Percentiles rank a stretch among this genome's conserved stretches.
These are phyloP conservation scores for Domatiomyces catenatus DNA, from an alignment of 2,329 filamentous ascomycete genomes.

Conservation along the genomic window DNA sequence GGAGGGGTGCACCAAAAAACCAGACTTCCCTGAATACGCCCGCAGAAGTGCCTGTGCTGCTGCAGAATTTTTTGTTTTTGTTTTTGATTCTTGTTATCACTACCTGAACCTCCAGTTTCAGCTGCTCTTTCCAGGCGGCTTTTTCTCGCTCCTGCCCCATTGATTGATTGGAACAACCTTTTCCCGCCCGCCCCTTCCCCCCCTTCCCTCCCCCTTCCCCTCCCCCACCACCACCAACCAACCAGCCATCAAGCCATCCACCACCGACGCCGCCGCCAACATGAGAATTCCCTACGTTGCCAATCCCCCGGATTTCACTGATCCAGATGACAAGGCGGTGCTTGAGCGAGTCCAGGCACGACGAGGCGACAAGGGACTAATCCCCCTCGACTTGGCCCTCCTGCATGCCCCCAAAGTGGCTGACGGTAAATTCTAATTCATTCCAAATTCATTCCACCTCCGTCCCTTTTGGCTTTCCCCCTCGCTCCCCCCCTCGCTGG, in stretches of 20 bases:
- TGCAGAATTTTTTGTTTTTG: neutral
- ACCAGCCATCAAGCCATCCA: neutral
- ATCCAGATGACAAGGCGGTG: constrained; percentile 33
- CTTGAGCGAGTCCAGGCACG: constrained; percentile 37
- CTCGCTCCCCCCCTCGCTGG: no score
- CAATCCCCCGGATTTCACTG: constrained; percentile 31
- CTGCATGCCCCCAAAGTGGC: constrained; percentile 40
- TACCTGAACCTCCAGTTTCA: no score
- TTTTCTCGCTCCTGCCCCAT: no score
- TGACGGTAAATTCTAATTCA: constrained; percentile 24
- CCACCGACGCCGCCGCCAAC: neutral
- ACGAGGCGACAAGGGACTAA: constrained; percentile 34
- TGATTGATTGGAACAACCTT: no score
- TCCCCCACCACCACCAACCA: no score
- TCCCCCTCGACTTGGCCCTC: constrained; percentile 39
- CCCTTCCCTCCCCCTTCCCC: no score
- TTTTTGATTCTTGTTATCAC: no score
- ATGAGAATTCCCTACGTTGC: constrained; percentile 42
- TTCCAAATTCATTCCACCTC: neutral
- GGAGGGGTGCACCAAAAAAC: neutral
- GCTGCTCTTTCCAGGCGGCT: no score
- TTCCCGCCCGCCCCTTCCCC: no score
- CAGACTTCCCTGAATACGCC: neutral
- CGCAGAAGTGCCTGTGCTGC: neutral
- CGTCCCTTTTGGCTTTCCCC: no score